A percentile compares a stretch with the other conserved stretches of the same genome.
Evolutionary conservation across 1,284 basidiomycete genomes (phyloP).

Genomic region (Malassezia equina): DNA sequence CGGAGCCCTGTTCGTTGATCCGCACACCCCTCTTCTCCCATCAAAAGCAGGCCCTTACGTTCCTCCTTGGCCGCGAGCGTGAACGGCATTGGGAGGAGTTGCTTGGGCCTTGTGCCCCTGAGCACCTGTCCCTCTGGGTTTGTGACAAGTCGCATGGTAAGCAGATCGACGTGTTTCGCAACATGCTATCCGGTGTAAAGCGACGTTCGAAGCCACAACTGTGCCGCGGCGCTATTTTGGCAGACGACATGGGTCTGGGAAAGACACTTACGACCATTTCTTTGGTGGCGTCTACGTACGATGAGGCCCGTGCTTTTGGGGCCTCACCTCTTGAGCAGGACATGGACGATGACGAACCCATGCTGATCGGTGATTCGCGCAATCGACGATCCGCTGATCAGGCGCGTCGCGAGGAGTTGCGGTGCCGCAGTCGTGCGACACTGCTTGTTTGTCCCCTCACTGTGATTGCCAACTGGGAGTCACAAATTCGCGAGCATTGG

Average conservation of each 20-base stretch:
- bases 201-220: conserved; percentile 57
- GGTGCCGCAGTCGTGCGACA: conserved; percentile 65
- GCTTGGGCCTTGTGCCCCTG: conserved; percentile 2
- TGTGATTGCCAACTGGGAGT: conserved; percentile 96
- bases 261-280: conserved; percentile 90
- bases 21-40: conserved; percentile 87
- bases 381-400: conserved; percentile 20
- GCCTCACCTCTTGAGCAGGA: conserved; percentile 23
- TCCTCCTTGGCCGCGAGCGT: conserved; percentile 79
- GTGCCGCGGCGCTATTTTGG: conserved; percentile 75
- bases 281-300: conserved; percentile 73
- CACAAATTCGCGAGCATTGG: conserved; percentile 84
- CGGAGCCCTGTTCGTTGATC: conserved; percentile 66
- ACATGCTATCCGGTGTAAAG: conserved; percentile 75
- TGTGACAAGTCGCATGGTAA: conserved; percentile 31
- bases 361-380: conserved; percentile 13
- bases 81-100: conserved; percentile 27
- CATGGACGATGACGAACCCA: conserved; percentile 12
- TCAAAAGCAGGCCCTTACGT: conserved; percentile 94
- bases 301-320: conserved; percentile 63
- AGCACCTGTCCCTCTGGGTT: conserved; percentile 65
- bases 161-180: conserved; percentile 46
- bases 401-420: conserved; percentile 30
- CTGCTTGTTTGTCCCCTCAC: conserved; percentile 93
- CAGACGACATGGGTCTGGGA: conserved; percentile 72